Evolutionary conservation across 371 early-diverging fungal species (phyloP).

Genomic region (Saksenaea vasiformis): DNA sequence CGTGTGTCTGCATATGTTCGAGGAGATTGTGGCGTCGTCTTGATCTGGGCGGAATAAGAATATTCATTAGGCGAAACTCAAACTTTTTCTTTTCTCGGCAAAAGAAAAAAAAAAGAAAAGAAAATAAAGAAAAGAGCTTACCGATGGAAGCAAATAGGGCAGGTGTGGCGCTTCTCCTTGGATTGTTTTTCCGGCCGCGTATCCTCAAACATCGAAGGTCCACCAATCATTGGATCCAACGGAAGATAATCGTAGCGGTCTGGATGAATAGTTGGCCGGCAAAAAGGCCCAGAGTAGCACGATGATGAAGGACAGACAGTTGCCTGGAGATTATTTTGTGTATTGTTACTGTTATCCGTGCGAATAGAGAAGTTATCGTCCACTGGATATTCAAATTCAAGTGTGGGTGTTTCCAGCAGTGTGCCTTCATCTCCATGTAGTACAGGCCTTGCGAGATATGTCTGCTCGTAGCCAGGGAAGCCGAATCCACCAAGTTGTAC

Average conservation of each 20-base stretch:
- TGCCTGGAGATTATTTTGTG: background rate
- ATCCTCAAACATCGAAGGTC: background rate
- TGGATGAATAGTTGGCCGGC: background rate
- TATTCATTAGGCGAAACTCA: background rate
- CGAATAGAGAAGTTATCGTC: background rate
- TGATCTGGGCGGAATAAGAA: slow-evolving; percentile 18
- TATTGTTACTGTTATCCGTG: background rate
- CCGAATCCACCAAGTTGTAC: background rate
- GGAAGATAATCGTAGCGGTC: background rate
- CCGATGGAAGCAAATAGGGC: slow-evolving; percentile 31
- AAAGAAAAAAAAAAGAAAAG: too few species aligned
- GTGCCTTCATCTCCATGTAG: background rate
- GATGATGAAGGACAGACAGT: background rate
- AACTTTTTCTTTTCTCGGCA: slow-evolving; percentile 1
- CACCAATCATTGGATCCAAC: background rate
- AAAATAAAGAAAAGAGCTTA: slow-evolving; percentile 16
- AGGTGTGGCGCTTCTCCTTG: slow-evolving; percentile 27
- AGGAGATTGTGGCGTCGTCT: slow-evolving; percentile 34
- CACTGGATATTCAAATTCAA: background rate
- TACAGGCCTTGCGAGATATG: background rate
- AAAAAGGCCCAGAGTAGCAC: background rate
- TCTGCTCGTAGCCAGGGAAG: background rate
- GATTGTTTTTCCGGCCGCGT: slow-evolving; percentile 5
- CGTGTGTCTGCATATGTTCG: slow-evolving; percentile 36
- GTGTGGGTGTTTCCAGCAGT: background rate